Conservation (phyloP, 768 basidiomycete species). For the Amanita inopinata region DNA sequence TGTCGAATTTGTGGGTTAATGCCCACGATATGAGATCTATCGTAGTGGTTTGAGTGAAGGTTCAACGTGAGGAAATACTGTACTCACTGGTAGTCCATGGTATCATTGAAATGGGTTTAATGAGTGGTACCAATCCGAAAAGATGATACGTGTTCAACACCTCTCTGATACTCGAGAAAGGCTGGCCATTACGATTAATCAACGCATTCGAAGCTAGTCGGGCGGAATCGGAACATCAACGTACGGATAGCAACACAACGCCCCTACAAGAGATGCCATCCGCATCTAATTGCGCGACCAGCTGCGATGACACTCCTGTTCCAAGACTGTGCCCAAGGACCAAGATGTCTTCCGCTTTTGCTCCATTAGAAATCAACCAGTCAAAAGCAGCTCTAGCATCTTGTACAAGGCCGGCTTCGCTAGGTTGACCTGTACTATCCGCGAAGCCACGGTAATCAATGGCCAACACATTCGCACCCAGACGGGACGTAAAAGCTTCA, state of each 20-base stretch:
- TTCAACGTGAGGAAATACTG: neutral
- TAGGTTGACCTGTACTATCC: slow-evolving; percentile 75
- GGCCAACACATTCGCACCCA: slow-evolving; percentile 68
- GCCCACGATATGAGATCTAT: slow-evolving; percentile 42
- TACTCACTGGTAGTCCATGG: slow-evolving; percentile 56
- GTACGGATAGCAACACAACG: slow-evolving; percentile 39
- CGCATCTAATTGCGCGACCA: slow-evolving; percentile 37
- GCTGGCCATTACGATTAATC: slow-evolving; percentile 34
- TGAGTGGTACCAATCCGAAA: slow-evolving; percentile 57
- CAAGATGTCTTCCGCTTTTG: slow-evolving; percentile 47
- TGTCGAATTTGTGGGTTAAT: slow-evolving; percentile 49
- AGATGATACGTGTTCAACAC: slow-evolving; percentile 64
- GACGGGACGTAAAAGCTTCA: slow-evolving; percentile 50
- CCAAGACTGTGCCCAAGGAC: slow-evolving; percentile 86
- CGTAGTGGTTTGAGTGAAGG: slow-evolving; percentile 12
- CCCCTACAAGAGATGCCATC: slow-evolving; percentile 33
- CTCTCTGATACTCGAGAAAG: slow-evolving; percentile 52
- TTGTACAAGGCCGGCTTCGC: slow-evolving; percentile 56
- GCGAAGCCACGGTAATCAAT: slow-evolving; percentile 92
- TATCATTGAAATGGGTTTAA: slow-evolving; percentile 60
- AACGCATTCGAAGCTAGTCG: slow-evolving; percentile 15
- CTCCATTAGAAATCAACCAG: slow-evolving; percentile 58
- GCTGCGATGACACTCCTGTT: slow-evolving; percentile 60
- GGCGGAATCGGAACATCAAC: slow-evolving; percentile 17
- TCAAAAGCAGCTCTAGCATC: slow-evolving; percentile 79